Evolutionary conservation across 2,329 filamentous ascomycete species (phyloP).

Genomic region (Rasamsonia emersonii): DNA sequence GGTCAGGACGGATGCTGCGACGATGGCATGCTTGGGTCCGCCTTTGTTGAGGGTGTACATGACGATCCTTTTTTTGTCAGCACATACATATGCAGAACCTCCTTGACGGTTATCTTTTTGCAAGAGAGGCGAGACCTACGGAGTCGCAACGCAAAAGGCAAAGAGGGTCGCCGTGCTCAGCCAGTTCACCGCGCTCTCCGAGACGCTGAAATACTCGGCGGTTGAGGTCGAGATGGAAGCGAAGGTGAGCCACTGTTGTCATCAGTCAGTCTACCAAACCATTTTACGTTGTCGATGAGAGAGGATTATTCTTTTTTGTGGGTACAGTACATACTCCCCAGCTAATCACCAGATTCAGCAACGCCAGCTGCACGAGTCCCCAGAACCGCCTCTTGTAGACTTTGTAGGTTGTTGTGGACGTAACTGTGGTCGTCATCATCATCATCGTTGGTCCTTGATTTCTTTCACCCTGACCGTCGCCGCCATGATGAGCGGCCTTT

Average conservation of each 20-base stretch:
- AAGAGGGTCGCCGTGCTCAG: constrained; percentile 81
- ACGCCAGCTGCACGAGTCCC: constrained; percentile 69
- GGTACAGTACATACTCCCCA: constrained; percentile 69
- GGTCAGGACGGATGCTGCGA: constrained; percentile 62
- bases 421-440: no score
- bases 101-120: neutral
- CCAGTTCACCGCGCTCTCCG: constrained; percentile 80
- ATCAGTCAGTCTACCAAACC: no score
- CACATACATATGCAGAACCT: neutral
- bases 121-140: constrained; percentile 35
- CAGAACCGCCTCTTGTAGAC: constrained; percentile 86
- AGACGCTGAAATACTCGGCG: constrained; percentile 65
- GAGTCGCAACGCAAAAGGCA: constrained; percentile 65
- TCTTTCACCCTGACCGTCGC: neutral
- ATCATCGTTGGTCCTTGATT: no score
- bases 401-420: constrained; percentile 31
- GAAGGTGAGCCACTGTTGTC: constrained; percentile 75
- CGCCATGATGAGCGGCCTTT: no score
- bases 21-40: constrained; percentile 70
- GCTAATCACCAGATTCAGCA: constrained; percentile 86
- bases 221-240: constrained; percentile 70
- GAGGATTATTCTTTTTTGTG: neutral
- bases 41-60: constrained; percentile 69
- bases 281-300: neutral
- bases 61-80: constrained; percentile 36